Evolutionary conservation across 2,329 filamentous ascomycete genomes (phyloP).

Genomic region (Fusarium devonianum): DNA sequence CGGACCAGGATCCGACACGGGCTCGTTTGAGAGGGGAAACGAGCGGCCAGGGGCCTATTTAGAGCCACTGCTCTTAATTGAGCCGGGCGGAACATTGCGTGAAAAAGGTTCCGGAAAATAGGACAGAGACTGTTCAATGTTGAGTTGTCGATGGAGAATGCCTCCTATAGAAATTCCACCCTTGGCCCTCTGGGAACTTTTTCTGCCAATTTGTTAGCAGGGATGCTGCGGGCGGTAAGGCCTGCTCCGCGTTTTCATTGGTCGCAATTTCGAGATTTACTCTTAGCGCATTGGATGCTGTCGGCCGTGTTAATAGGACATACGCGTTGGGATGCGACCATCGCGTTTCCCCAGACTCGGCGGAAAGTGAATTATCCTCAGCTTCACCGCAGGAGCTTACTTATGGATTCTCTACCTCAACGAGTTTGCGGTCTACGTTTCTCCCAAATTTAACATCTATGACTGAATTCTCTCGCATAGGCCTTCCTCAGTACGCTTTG

Average conservation of each 20-base stretch:
- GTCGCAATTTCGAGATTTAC: slow-evolving; percentile 12
- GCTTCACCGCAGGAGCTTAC: slow-evolving; percentile 2
- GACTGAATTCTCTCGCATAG: neutral
- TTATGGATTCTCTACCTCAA: slow-evolving; percentile 9
- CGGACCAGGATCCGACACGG: slow-evolving; percentile 37
- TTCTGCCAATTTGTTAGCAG: slow-evolving; percentile 39
- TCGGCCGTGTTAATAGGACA: slow-evolving; percentile 24
- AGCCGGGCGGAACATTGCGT: slow-evolving; percentile 42
- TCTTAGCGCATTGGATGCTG: slow-evolving; percentile 5
- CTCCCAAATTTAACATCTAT: neutral
- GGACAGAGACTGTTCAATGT: slow-evolving; percentile 7
- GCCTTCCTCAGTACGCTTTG: neutral
- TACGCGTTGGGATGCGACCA: slow-evolving; percentile 30
- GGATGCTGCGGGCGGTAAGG: slow-evolving; percentile 34
- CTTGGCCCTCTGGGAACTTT: slow-evolving; percentile 30
- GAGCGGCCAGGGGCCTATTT: slow-evolving; percentile 22
- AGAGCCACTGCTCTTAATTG: slow-evolving; percentile 36
- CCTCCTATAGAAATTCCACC: slow-evolving; percentile 21
- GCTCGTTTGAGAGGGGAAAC: slow-evolving; percentile 5
- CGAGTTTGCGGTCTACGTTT: neutral
- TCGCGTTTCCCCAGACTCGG: slow-evolving; percentile 32
- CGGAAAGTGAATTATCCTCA: slow-evolving; percentile 10
- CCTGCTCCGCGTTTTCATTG: slow-evolving; percentile 11
- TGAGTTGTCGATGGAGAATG: slow-evolving; percentile 1
- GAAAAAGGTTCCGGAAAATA: slow-evolving; percentile 7